Percentiles rank a stretch among this genome's conserved stretches.
These are phyloP conservation scores for Ceratobasidium sp. DNA, from an alignment of 1,284 basidiomycete genomes.

Conservation along the genomic window DNA sequence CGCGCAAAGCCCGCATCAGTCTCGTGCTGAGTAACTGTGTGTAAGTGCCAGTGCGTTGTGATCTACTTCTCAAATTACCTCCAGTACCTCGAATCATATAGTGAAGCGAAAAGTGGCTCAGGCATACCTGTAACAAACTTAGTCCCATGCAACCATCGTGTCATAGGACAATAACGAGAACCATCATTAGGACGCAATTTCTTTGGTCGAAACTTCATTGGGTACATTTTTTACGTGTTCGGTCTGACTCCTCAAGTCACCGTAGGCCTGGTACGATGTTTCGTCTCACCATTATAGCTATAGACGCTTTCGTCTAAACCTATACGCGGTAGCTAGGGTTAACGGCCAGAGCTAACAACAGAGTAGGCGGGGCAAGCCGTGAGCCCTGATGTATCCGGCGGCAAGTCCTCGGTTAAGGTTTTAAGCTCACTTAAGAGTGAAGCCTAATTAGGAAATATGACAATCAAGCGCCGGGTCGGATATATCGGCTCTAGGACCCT, in stretches of 20 bases:
- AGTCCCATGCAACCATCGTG: neutral
- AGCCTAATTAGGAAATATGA: neutral
- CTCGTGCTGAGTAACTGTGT: neutral
- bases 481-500: neutral
- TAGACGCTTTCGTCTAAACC: neutral
- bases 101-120: neutral
- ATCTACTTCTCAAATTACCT: neutral
- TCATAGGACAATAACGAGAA: neutral
- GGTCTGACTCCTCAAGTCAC: neutral
- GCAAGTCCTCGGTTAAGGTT: slow-evolving; percentile 1
- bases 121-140: too few relatives aligned
- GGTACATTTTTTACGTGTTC: neutral
- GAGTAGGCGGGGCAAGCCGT: neutral
- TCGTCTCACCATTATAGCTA: neutral
- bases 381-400: neutral
- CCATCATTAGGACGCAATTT: neutral
- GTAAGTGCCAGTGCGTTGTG: neutral
- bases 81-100: neutral
- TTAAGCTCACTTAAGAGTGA: neutral
- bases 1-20: neutral
- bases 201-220: neutral
- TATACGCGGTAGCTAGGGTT: neutral
- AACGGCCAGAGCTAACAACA: neutral
- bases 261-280: neutral
- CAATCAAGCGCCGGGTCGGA: neutral